These are phyloP conservation scores for Bromus sterilis DNA, from an alignment of 176 grass and related monocot species.

Conservation along the genomic window DNA sequence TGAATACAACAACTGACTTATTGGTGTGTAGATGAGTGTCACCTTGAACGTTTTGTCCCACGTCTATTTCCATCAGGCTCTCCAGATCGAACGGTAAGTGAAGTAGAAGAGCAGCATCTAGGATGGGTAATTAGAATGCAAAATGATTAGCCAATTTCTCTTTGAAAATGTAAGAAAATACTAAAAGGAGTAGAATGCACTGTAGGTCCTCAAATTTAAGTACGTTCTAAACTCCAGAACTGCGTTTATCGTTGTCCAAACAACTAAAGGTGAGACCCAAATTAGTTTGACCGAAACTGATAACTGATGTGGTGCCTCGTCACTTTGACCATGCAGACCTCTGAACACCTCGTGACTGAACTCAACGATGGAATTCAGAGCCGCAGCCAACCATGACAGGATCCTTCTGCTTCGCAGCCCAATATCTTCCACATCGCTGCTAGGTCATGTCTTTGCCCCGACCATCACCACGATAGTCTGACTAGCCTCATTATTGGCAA, in stretches of 20 bases:
- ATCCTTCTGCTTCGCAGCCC: too few species aligned
- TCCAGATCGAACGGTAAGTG: background rate
- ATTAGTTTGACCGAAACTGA: background rate
- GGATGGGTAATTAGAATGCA: background rate
- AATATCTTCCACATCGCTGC: too few species aligned
- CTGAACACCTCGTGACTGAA: too few species aligned
- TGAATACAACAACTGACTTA: background rate
- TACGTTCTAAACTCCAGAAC: background rate
- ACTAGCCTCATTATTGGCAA: too few species aligned
- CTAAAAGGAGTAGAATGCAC: background rate
- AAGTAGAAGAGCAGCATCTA: slow-evolving; percentile 16
- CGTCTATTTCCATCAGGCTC: background rate
- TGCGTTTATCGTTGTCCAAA: background rate
- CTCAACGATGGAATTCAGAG: too few species aligned
- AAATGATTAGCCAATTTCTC: background rate
- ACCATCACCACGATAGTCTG: too few species aligned
- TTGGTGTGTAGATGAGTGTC: background rate
- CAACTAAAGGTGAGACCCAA: background rate
- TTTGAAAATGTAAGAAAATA: background rate
- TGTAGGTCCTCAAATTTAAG: background rate
- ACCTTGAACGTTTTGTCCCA: slow-evolving; percentile 51
- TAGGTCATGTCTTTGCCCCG: too few species aligned
- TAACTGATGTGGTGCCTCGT: background rate
- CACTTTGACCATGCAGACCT: too few species aligned
- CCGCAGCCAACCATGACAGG: too few species aligned